phyloP scores from a whole-genome alignment of 164 flowering plant genomes.

The Buxus sempervirens region DNA sequence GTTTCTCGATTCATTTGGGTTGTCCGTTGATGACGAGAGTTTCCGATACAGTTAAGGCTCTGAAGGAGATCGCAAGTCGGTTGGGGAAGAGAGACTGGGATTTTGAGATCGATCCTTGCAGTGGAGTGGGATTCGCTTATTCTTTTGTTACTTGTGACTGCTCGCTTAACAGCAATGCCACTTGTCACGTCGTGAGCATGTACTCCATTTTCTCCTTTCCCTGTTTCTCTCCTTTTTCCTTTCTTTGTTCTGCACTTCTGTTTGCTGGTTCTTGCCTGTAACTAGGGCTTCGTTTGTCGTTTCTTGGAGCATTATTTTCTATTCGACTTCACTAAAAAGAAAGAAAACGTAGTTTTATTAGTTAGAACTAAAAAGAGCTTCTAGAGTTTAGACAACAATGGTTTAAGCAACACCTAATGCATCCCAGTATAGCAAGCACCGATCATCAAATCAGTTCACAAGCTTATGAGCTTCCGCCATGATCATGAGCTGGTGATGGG shows the following conservation, averaged over 20 bases:
- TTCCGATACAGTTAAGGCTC: constrained; percentile 45
- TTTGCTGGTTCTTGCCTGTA: not conserved
- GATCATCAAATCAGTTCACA: no score
- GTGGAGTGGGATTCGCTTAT: constrained; percentile 46
- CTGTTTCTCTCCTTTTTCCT: not conserved
- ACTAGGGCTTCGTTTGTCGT: not conserved
- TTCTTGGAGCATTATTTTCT: no score
- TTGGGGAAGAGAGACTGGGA: constrained; percentile 71
- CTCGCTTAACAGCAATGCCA: constrained; percentile 34
- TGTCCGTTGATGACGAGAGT: not conserved
- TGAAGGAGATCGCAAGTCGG: constrained; percentile 41
- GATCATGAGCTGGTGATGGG: no score
- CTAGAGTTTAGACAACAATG: no score
- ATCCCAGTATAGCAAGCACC: no score
- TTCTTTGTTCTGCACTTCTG: no score
- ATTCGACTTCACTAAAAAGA: no score
- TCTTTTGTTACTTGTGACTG: constrained; percentile 58
- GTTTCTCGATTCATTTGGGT: not conserved
- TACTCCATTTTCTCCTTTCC: constrained; percentile 13
- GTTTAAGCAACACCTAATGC: no score
- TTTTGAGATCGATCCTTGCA: constrained; percentile 44
- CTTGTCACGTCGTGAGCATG: constrained; percentile 63
- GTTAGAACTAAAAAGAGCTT: no score
- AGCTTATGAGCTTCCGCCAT: no score
- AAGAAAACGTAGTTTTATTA: no score